Evolutionary conservation across 2,329 filamentous ascomycete species (phyloP), one percentile per base, ranked within the genome.

Genomic region (Xylariaceae sp.): DNA sequence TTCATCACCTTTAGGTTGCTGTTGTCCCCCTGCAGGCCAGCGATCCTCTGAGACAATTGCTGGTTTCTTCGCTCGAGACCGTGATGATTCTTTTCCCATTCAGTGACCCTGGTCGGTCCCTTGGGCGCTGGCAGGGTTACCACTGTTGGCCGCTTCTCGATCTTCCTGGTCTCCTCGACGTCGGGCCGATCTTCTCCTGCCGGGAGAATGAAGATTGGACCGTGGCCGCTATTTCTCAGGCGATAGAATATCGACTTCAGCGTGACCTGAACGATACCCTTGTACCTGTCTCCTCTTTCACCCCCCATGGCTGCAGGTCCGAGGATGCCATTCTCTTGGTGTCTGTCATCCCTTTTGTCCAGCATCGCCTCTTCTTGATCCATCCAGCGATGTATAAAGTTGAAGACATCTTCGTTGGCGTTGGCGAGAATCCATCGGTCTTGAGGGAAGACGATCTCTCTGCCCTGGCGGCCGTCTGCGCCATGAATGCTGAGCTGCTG

Each of bases 371-470:
- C 74, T 22, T 63, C 55, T 26, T 52, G 60, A 53, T 78, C 73
- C 6, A 81, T 61, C 41, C 68, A 48, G 12, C 59, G 58, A 50
- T 77, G 72, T 15, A 81, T 55, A 39, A 65, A 62, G 6, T 58
- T 51, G 43, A 66, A 72, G 13, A 78, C 62, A 38, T 77, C 74
- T 30, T 78, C 70, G 3, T 74, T 74, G 0, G 70, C 68, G 45
- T 80, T 79, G 47, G 65, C 71, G 2, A 82, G 62, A 12, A 81
- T 57, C 62, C 72, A 81, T 9, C 68, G 66, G 54, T 79, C 75
- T 61, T 81, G 77, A 1, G 72, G 71, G 53, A 66, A 74, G 2
- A 68, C 68, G 18, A 84, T 67, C 42, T 73, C 69, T 16, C 80
- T 68, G 3, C 72, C 71, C 4, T 76, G 64, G 18, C 77, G 66